phyloP scores from a whole-genome alignment of 257 asterid genomes.

The Solanum medicagineum region DNA sequence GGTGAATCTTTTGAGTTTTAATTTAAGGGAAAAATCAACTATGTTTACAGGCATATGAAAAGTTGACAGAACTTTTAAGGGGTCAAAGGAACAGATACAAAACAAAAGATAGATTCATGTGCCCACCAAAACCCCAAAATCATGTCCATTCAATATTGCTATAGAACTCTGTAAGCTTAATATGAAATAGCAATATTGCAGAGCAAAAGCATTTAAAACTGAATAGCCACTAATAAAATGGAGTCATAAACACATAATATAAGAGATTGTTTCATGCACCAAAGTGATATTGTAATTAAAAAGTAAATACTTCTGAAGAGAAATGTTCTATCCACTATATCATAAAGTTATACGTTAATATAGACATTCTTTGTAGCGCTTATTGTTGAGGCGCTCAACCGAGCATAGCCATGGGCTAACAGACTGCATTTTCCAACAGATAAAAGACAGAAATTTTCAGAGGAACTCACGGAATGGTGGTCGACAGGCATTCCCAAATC shows the following conservation, averaged over 20 bases:
- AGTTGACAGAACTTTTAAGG: neutral
- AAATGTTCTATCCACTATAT: neutral
- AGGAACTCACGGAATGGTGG: constrained; percentile 41
- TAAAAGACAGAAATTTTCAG: neutral
- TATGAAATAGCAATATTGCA: neutral
- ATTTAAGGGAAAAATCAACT: neutral
- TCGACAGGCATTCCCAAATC: constrained; percentile 53
- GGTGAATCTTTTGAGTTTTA: neutral
- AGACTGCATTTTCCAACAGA: neutral
- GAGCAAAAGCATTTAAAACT: neutral
- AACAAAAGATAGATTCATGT: neutral
- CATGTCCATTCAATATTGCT: neutral
- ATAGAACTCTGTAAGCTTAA: neutral
- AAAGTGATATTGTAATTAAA: neutral
- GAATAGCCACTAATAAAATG: neutral
- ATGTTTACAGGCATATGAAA: neutral
- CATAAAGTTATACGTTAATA: neutral
- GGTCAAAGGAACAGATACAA: neutral
- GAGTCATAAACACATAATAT: neutral
- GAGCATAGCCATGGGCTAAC: neutral
- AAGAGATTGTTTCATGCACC: neutral
- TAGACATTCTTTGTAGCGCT: neutral
- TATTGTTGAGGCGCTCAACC: neutral
- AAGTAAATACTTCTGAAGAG: neutral
- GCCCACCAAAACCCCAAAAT: neutral